Conservation (phyloP, 176 grass and related monocot genomes). For the Zoysia japonica region DNA sequence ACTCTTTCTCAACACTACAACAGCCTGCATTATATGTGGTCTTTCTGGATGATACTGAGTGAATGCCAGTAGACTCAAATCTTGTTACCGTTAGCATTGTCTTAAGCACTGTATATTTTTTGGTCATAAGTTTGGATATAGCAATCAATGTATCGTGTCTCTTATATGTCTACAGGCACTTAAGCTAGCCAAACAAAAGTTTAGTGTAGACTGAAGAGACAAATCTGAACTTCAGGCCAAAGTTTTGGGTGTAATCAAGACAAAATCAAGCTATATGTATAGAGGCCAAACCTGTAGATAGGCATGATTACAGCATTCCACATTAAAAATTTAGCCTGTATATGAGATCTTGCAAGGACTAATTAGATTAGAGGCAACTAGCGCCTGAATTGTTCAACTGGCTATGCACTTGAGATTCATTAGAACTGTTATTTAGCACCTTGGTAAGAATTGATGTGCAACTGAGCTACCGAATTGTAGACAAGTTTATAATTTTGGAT, state of each 20-base stretch:
- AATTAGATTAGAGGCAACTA: not conserved
- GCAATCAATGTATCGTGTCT: not conserved
- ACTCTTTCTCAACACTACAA: not conserved
- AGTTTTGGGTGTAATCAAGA: not conserved
- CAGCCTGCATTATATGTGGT: not conserved
- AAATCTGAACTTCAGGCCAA: conserved; percentile 2
- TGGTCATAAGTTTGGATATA: not conserved
- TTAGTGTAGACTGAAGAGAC: not conserved
- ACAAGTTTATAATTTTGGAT: conserved; percentile 22
- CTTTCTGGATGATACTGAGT: conserved; percentile 6
- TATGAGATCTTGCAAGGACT: not conserved
- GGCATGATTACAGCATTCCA: not conserved
- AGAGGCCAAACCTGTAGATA: not conserved
- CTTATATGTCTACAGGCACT: not conserved
- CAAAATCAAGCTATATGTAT: not conserved
- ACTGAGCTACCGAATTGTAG: not conserved
- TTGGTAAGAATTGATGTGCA: too few species aligned
- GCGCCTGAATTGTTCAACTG: conserved; percentile 1
- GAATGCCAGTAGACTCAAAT: not conserved
- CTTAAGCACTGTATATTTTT: not conserved
- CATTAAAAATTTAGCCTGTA: not conserved
- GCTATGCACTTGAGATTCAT: not conserved
- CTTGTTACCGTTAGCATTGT: not conserved
- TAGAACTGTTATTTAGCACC: conserved; percentile 10
- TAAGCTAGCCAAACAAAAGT: conserved; percentile 16